phyloP scores from a whole-genome alignment of 441 rosid genomes.

The Mallotus japonicus region DNA sequence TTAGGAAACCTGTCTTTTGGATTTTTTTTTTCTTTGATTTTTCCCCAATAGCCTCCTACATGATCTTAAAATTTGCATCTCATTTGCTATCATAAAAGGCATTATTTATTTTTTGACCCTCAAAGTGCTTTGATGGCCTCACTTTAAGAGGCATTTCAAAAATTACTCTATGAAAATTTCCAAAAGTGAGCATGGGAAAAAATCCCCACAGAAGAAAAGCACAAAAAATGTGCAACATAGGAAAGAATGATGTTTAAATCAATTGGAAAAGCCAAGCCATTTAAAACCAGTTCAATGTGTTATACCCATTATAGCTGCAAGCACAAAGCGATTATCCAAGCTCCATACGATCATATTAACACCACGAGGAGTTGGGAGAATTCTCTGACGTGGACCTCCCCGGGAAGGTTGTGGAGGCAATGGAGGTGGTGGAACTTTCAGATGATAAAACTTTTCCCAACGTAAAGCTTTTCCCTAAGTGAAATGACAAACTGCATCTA shows the following conservation, averaged over 20 bases:
- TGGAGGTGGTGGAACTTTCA: constrained; percentile 99
- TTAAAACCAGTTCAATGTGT: neutral
- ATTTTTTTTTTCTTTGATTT: neutral
- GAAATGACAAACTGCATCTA: constrained; percentile 17
- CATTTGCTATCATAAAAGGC: neutral
- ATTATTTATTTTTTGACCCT: neutral
- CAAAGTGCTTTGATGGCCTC: constrained; percentile 3
- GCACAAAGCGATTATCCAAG: constrained; percentile 98
- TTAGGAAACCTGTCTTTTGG: neutral
- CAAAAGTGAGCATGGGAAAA: neutral
- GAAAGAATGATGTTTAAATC: neutral
- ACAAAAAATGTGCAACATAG: neutral
- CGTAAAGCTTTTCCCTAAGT: constrained; percentile 79
- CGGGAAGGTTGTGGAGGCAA: constrained; percentile 93
- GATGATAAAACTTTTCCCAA: constrained; percentile 87
- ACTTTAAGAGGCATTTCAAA: neutral
- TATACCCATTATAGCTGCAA: constrained; percentile 98
- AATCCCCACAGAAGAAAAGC: neutral
- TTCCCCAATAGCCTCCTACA: too few relatives aligned
- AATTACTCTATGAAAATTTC: neutral
- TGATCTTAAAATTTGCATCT: neutral
- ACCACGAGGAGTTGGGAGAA: constrained; percentile 98
- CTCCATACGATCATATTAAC: constrained; percentile 99
- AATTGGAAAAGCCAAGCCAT: neutral
- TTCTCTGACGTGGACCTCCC: constrained; percentile 99